Evolutionary conservation across 176 grass and related monocot species (phyloP), one percentile per base, ranked within the genome.

Genomic region (Saccharum spontaneum): DNA sequence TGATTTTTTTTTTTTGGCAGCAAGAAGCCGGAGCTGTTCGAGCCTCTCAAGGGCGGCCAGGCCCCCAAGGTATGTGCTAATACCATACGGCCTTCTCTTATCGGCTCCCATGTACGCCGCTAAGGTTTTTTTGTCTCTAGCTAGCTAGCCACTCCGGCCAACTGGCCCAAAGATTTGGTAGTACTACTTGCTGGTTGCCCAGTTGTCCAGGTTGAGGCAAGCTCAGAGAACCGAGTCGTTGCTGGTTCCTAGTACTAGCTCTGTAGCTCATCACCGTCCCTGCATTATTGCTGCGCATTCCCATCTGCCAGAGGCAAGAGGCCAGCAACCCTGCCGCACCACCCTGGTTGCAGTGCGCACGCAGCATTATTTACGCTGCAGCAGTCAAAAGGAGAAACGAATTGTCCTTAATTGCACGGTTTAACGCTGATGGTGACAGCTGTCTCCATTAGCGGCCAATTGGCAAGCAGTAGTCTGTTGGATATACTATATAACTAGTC

Each of bases 21-120:
- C 72, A 94, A 98, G 84, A 89, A 92, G 46, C 91, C 91, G 6
- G 96, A 92, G 7, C 3, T 95, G 39, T 98, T 95, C 85, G 74
- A 79, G 75, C 89, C 87, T 6, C 93, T 98, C 40, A 92, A 89
- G 66, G 71, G 55, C 15, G 89, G 87, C 62, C 96, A 98, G 79
- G 31, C 76, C 6, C 96, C 96, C 44, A 95, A 76, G 89, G 95
- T 98, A 83, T 48, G 85, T 18, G 6, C 20, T 74, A 30, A 9
- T 40, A 3, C 33, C 8, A 40, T 1, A 17, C 13, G 11, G 1
- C 10, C 1, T 39, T 7, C 22, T 24, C 40, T 10, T 22, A 20
- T 20, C 1, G 6, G 46, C 20, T 6, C 50, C 6, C 52, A 64
- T 40, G 41, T 43, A 17, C 24, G 16, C 3, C 6, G 20, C 37